Evolutionary conservation across 2,329 filamentous ascomycete species (phyloP), one percentile per base, ranked within the genome.

Genomic region (Neopestalotiopsis sp.): DNA sequence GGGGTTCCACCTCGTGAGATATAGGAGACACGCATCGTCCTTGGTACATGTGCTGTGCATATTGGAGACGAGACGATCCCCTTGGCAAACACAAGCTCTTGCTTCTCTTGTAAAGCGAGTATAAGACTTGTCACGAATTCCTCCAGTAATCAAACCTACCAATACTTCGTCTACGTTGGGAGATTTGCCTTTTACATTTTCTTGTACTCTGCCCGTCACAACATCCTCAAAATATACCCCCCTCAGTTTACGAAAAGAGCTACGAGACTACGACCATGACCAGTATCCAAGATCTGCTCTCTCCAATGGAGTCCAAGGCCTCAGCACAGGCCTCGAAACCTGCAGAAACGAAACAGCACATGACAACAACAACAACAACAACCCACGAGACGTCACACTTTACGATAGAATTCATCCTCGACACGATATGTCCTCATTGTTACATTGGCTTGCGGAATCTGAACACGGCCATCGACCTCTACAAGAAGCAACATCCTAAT

Each of bases 361-460:
- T 6, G 30, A 38, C 28, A 17, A 57, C 30, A n/a, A n/a, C n/a
- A n/a, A n/a, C n/a, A n/a, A n/a, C n/a, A n/a, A n/a, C n/a, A n/a
- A 20, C 32, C 42, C 20, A 67, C 70, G 68, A 74, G 40, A 82
- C 66, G 5, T 73, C 69, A 17, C 70, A 74, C 63, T 78, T 85
- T 72, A 76, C 76, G 12, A 81, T 88, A 69, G 83, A 86, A 62
- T 77, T 86, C 60, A 84, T 86, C 71, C 77, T 83, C 49, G 86
- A 88, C 74, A 80, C 84, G 6, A 77, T 85, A 49, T 88, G 86
- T 69, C 84, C 85, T 4, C 87, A 84, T 79, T 86, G 84, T 72
- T 88, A 85, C 72, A 78, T 88, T 69, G 81, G 82, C 68, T 81
- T 85, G 70, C 82, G 79, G 68, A 82, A 80, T 67, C 79, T 88